A percentile compares a stretch with the other conserved stretches of the same genome.
These are phyloP conservation scores for Tephrocybe rancida DNA, from an alignment of 768 basidiomycete species.

Conservation along the genomic window DNA sequence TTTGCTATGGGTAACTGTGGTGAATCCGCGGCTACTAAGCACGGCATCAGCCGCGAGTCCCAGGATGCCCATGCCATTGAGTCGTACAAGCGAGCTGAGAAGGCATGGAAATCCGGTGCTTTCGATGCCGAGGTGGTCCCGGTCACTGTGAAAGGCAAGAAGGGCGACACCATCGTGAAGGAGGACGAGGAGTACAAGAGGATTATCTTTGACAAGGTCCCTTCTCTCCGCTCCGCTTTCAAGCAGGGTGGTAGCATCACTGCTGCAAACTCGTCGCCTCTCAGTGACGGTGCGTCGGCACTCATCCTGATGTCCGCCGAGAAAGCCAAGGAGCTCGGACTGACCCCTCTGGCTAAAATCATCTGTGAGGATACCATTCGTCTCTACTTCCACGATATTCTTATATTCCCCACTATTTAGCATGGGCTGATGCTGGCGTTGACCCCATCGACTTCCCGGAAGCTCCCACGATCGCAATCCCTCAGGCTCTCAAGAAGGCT, in stretches of 20 bases:
- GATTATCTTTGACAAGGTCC: slow-evolving; percentile 93
- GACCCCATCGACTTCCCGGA: slow-evolving; percentile 97
- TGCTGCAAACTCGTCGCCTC: slow-evolving; percentile 91
- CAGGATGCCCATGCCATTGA: slow-evolving; percentile 93
- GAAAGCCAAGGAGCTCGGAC: slow-evolving; percentile 87
- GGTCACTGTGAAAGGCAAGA: slow-evolving; percentile 90
- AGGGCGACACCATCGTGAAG: slow-evolving; percentile 84
- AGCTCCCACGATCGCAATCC: slow-evolving; percentile 91
- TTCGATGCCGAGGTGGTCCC: slow-evolving; percentile 90
- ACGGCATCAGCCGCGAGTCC: slow-evolving; percentile 81
- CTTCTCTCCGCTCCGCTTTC: slow-evolving; percentile 87
- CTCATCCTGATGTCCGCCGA: slow-evolving; percentile 93
- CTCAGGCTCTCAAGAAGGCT: slow-evolving; percentile 84
- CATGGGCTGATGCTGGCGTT: slow-evolving; percentile 95
- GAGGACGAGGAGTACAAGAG: slow-evolving; percentile 99
- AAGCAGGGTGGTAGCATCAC: slow-evolving; percentile 89
- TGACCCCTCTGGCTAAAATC: slow-evolving; percentile 93
- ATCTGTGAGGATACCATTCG: slow-evolving; percentile 64
- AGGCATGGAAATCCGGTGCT: slow-evolving; percentile 85
- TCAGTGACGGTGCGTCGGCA: slow-evolving; percentile 97
- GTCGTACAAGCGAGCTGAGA: slow-evolving; percentile 91
- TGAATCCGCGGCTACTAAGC: slow-evolving; percentile 82
- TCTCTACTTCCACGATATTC: slow-evolving; percentile 7
- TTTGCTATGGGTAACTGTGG: slow-evolving; percentile 98
- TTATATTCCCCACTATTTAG: slow-evolving; percentile 41